Evolutionary conservation across 176 grass and related monocot genomes (phyloP).

Genomic region (Chloris gayana): DNA sequence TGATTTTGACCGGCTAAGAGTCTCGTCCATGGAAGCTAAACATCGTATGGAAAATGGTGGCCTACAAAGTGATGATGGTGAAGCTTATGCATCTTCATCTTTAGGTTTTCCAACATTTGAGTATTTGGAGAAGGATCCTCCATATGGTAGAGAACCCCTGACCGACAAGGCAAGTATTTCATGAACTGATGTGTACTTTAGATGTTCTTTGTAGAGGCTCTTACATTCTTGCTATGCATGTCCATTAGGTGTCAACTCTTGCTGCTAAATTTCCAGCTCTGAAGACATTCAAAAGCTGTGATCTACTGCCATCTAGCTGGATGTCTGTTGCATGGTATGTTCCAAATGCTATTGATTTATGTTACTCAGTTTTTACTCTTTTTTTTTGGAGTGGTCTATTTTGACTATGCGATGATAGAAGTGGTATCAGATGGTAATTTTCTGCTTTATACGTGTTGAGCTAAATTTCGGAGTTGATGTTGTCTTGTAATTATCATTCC

Average conservation of each 20-base stretch:
- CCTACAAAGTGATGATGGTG: slow-evolving; percentile 47
- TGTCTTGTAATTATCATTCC: slow-evolving; percentile 3
- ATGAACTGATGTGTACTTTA: slow-evolving; percentile 22
- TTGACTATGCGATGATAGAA: background rate
- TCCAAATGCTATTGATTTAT: slow-evolving; percentile 14
- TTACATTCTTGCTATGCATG: slow-evolving; percentile 45
- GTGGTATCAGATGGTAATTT: background rate
- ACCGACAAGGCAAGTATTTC: slow-evolving; percentile 73
- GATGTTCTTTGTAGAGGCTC: slow-evolving; percentile 18
- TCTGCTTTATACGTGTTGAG: background rate
- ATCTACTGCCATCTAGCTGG: slow-evolving; percentile 86
- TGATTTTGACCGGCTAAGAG: slow-evolving; percentile 57
- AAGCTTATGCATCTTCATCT: slow-evolving; percentile 45
- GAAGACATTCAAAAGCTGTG: slow-evolving; percentile 87
- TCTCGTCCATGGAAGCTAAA: slow-evolving; percentile 48
- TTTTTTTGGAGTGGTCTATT: background rate
- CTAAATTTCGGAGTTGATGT: background rate
- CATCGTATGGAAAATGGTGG: slow-evolving; percentile 53
- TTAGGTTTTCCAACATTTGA: slow-evolving; percentile 60
- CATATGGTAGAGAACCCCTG: slow-evolving; percentile 89
- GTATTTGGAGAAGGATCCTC: slow-evolving; percentile 81
- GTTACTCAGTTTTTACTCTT: background rate
- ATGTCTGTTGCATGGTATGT: slow-evolving; percentile 98
- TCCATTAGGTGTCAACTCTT: slow-evolving; percentile 77
- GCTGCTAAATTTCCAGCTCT: slow-evolving; percentile 78